Percentiles rank a stretch among this genome's conserved stretches.
phyloP scores from a whole-genome alignment of 2,329 filamentous ascomycete genomes.

The Catunica adiposa region DNA sequence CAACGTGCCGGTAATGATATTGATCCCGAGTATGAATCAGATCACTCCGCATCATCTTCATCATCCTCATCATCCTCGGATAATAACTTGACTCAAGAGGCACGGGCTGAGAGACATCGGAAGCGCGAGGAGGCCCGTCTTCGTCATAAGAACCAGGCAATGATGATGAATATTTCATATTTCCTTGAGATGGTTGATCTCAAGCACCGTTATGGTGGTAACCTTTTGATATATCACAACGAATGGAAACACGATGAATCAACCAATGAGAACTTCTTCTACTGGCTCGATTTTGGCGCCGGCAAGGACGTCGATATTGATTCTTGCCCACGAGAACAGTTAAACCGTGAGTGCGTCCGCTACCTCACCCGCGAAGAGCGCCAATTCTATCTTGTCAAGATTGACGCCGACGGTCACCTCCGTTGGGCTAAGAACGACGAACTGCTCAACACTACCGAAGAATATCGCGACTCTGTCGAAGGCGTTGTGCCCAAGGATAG shows the following conservation, averaged over 20 bases:
- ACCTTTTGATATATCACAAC: conserved; percentile 64
- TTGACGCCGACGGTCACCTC: conserved; percentile 59
- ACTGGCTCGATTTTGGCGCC: conserved; percentile 75
- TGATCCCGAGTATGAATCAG: conserved; percentile 27
- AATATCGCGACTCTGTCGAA: conserved; percentile 64
- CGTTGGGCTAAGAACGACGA: conserved; percentile 74
- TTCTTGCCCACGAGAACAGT: conserved; percentile 52
- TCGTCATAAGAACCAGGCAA: conserved; percentile 45
- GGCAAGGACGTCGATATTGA: conserved; percentile 54
- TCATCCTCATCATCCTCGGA: conserved; percentile 18
- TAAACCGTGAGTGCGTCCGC: conserved; percentile 65
- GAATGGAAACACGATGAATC: conserved; percentile 58
- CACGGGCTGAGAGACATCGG: conserved; percentile 26
- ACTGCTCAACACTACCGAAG: conserved; percentile 57
- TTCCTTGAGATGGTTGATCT: conserved; percentile 73
- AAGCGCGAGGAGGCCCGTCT: conserved; percentile 19
- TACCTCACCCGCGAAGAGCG: conserved; percentile 75
- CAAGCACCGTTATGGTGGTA: conserved; percentile 77
- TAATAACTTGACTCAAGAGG: conserved; percentile 16
- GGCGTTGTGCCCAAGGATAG: conserved; percentile 52
- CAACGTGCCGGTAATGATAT: conserved; percentile 52
- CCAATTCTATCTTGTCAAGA: conserved; percentile 59
- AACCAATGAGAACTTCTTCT: conserved; percentile 80
- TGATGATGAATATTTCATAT: conserved; percentile 72
- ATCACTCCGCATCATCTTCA: conserved; percentile 18